Conservation (phyloP, 768 basidiomycete genomes). For the Hemileccinum impolitum region DNA sequence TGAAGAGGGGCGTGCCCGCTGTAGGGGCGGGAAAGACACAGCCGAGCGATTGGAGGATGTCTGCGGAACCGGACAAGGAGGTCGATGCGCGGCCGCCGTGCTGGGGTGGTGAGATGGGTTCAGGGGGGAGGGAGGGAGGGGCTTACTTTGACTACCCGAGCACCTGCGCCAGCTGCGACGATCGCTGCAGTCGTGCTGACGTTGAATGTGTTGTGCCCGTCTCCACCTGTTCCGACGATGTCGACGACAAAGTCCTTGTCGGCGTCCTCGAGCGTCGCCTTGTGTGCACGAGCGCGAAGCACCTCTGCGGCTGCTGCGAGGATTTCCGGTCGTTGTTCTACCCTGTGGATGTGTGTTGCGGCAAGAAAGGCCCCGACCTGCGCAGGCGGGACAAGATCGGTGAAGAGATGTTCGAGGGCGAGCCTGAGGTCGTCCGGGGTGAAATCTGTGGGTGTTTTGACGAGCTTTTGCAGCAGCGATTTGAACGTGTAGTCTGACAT, state of each 20-base stretch:
- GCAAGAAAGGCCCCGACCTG: slow-evolving; percentile 92
- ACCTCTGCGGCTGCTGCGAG: slow-evolving; percentile 78
- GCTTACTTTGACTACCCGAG: slow-evolving; percentile 85
- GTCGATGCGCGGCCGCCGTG: slow-evolving; percentile 91
- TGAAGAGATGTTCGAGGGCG: slow-evolving; percentile 74
- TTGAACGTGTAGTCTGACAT: slow-evolving; percentile 58
- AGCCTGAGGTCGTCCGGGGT: slow-evolving; percentile 65
- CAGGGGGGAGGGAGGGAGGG: background rate
- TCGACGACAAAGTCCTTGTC: slow-evolving; percentile 69
- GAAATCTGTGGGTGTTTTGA: slow-evolving; percentile 81
- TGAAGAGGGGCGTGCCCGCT: slow-evolving; percentile 36
- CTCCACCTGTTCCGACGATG: slow-evolving; percentile 57
- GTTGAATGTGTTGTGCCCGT: slow-evolving; percentile 95
- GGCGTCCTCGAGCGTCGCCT: slow-evolving; percentile 53
- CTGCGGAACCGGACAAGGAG: slow-evolving; percentile 91
- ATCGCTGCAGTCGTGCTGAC: slow-evolving; percentile 93
- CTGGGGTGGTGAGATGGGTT: slow-evolving; percentile 38
- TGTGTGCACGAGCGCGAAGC: slow-evolving; percentile 64
- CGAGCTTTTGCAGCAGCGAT: slow-evolving; percentile 69
- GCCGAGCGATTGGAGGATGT: slow-evolving; percentile 80
- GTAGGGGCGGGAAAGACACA: slow-evolving; percentile 71
- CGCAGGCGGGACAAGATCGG: slow-evolving; percentile 55
- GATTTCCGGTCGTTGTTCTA: slow-evolving; percentile 73
- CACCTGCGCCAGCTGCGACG: slow-evolving; percentile 92
- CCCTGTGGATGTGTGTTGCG: slow-evolving; percentile 73